Evolutionary conservation across 2,329 filamentous ascomycete genomes (phyloP).

Genomic region (Orbilia blumenaviensis): DNA sequence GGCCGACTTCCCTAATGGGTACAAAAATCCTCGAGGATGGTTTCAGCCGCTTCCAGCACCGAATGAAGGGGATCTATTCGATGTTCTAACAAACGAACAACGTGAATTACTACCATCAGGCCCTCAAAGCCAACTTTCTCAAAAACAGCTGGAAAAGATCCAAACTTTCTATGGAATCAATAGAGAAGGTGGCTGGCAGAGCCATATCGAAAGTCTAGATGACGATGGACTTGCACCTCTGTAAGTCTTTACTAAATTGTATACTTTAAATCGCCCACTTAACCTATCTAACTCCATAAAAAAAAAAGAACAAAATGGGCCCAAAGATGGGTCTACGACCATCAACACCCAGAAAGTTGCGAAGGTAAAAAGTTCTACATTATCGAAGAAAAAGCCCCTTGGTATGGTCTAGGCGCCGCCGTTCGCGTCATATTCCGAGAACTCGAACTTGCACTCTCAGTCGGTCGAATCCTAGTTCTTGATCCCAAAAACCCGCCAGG

Average conservation of each 20-base stretch:
- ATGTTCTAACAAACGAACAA: conserved; percentile 15
- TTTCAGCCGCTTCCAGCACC: conserved; percentile 12
- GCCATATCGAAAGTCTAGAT: conserved; percentile 36
- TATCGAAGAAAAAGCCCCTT: not conserved
- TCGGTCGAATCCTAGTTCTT: conserved; percentile 31
- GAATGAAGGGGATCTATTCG: not conserved
- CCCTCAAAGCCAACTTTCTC: conserved; percentile 17
- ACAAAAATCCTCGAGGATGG: conserved; percentile 31
- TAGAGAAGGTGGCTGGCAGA: conserved; percentile 33
- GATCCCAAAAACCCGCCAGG: conserved; percentile 35
- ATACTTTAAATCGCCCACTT: not conserved
- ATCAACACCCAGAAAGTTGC: conserved; percentile 37
- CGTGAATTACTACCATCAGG: not conserved
- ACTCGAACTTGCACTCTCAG: conserved; percentile 27
- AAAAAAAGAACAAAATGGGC: conserved; percentile 46
- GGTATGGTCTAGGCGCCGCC: conserved; percentile 36
- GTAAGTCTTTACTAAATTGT: conserved; percentile 13
- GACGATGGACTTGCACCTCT: conserved; percentile 41
- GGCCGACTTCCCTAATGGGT: conserved; percentile 41
- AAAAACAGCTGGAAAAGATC: conserved; percentile 21
- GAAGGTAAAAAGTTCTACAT: conserved; percentile 48
- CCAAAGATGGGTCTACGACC: conserved; percentile 45
- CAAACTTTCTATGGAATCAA: conserved; percentile 42
- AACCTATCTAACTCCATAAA: not conserved
- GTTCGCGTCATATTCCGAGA: conserved; percentile 38